Evolutionary conservation across 306 rosid genomes (phyloP).

Genomic region (Sophora flavescens): DNA sequence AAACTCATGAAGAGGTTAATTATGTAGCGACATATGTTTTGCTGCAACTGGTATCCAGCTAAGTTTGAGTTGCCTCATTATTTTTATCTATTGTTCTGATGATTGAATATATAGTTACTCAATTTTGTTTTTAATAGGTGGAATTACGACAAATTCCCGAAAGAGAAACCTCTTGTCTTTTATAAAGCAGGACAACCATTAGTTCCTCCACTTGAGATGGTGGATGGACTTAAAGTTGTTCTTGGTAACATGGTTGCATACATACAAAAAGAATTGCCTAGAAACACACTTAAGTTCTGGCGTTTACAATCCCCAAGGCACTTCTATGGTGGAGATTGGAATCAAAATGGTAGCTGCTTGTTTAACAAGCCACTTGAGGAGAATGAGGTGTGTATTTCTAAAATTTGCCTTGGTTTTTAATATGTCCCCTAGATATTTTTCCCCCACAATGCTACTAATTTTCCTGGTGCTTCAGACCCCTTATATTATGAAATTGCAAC

Average conservation of each 20-base stretch:
- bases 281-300: conserved; percentile 78
- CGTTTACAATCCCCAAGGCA: conserved; percentile 90
- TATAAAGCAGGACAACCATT: conserved; percentile 71
- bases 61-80: conserved; percentile 18
- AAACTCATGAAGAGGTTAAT: conserved; percentile 1
- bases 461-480: background rate
- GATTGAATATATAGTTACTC: background rate
- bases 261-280: conserved; percentile 70
- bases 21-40: conserved; percentile 23
- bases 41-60: conserved; percentile 31
- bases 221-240: conserved; percentile 82
- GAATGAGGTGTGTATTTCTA: conserved; percentile 65
- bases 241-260: conserved; percentile 63
- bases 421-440: conserved; percentile 1
- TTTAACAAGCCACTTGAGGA: conserved; percentile 78
- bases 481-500: conserved; percentile 1
- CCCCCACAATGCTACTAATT: background rate
- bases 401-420: conserved; percentile 29
- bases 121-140: conserved; percentile 69
- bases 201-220: conserved; percentile 66
- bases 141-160: conserved; percentile 83
- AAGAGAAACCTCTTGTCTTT: conserved; percentile 84
- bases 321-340: conserved; percentile 93
- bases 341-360: conserved; percentile 92
- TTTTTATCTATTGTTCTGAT: background rate